Conservation (phyloP, 768 basidiomycete species). For the Suillus subluteus region DNA sequence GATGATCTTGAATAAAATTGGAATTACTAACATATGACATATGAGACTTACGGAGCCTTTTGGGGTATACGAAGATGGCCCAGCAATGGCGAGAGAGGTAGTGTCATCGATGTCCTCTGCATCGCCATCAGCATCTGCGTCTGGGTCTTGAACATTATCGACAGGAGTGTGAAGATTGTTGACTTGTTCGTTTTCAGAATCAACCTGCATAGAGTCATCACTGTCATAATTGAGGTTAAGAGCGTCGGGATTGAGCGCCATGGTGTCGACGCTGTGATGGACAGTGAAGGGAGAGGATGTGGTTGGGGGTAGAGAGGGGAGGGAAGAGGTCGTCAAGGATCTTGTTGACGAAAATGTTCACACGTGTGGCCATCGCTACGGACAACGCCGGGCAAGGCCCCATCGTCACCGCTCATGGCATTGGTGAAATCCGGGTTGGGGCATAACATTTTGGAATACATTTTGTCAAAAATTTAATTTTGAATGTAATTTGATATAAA, state of each 20-base stretch:
- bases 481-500: conserved; percentile 8
- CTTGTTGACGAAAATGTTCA: conserved; percentile 44
- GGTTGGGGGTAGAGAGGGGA: conserved; percentile 41
- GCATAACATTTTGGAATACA: conserved; percentile 28
- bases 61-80: conserved; percentile 47
- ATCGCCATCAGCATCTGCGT: conserved; percentile 46
- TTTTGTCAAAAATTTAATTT: background rate
- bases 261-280: conserved; percentile 23
- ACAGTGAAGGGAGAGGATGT: conserved; percentile 28
- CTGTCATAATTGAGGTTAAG: conserved; percentile 58
- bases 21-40: conserved; percentile 18
- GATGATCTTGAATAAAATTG: conserved; percentile 6
- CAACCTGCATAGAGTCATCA: conserved; percentile 71
- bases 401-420: conserved; percentile 46
- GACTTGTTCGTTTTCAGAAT: conserved; percentile 54
- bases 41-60: conserved; percentile 61
- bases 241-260: conserved; percentile 43
- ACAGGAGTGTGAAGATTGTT: conserved; percentile 26
- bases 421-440: conserved; percentile 38
- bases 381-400: conserved; percentile 47
- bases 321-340: conserved; percentile 44
- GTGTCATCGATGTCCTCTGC: conserved; percentile 43
- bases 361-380: conserved; percentile 46
- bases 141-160: conserved; percentile 45
- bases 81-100: conserved; percentile 40